A percentile compares a stretch with the other conserved stretches of the same genome.
Evolutionary conservation across 352 stramenopile species (phyloP).

Genomic region (Pythium sp.): DNA sequence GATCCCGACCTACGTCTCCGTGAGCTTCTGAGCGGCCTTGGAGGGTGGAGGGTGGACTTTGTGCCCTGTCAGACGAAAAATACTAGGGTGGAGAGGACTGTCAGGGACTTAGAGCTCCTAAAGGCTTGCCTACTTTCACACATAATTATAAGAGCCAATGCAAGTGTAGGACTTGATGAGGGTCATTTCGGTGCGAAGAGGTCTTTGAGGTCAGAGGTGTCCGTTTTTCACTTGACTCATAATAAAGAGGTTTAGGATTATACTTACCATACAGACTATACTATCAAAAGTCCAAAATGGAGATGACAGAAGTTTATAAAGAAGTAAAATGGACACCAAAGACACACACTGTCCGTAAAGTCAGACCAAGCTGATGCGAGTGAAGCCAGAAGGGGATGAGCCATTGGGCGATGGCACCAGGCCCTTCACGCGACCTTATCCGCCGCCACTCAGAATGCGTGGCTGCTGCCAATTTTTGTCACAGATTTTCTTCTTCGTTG

Average conservation of each 20-base stretch:
- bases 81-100: background rate
- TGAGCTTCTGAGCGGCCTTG: conserved; percentile 17
- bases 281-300: too few species aligned
- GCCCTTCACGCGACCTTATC: background rate
- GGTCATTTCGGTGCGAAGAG: background rate
- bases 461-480: background rate
- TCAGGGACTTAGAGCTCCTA: background rate
- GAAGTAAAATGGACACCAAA: too few species aligned
- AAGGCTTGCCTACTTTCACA: background rate
- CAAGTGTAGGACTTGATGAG: background rate
- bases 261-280: background rate
- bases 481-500: background rate
- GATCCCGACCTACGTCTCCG: conserved; percentile 73
- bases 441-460: background rate
- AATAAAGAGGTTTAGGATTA: background rate
- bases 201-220: background rate
- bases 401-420: background rate
- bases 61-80: background rate
- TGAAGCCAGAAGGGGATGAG: background rate
- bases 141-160: background rate
- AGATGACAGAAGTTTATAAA: too few species aligned
- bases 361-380: too few species aligned
- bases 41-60: background rate
- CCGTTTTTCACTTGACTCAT: background rate
- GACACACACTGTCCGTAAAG: too few species aligned